Evolutionary conservation across 2,329 filamentous ascomycete species (phyloP).

Genomic region (Fusarium floridanum): DNA sequence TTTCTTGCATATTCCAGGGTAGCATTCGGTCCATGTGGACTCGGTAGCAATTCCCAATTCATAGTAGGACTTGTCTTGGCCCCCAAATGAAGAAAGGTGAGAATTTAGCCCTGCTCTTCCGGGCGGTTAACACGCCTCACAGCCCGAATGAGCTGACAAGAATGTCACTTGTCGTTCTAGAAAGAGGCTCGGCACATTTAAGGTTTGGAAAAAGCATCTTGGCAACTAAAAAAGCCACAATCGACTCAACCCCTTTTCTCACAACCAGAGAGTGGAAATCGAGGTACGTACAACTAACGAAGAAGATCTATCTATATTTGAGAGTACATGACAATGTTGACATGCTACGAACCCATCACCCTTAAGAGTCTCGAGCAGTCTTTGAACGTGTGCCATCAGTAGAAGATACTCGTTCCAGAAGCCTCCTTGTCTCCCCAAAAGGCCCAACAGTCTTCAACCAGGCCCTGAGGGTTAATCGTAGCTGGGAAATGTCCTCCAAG

Average conservation of each 20-base stretch:
- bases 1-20: background rate
- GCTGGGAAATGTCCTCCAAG: conserved; percentile 15
- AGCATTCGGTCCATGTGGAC: background rate
- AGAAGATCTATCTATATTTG: background rate
- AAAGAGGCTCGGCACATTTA: background rate
- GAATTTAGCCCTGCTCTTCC: background rate
- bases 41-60: background rate
- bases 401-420: conserved; percentile 3
- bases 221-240: background rate
- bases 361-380: no score
- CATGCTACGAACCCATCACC: background rate
- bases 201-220: background rate
- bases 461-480: background rate
- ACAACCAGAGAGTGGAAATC: background rate
- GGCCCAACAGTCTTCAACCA: conserved; percentile 7
- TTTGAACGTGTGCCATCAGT: background rate
- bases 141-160: background rate
- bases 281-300: background rate
- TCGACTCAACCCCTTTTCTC: background rate
- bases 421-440: conserved; percentile 6
- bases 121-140: background rate
- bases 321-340: background rate
- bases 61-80: background rate
- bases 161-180: background rate
- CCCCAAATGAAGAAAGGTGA: background rate